Evolutionary conservation across 768 basidiomycete species (phyloP).

Genomic region (Rhizopogon salebrosus): DNA sequence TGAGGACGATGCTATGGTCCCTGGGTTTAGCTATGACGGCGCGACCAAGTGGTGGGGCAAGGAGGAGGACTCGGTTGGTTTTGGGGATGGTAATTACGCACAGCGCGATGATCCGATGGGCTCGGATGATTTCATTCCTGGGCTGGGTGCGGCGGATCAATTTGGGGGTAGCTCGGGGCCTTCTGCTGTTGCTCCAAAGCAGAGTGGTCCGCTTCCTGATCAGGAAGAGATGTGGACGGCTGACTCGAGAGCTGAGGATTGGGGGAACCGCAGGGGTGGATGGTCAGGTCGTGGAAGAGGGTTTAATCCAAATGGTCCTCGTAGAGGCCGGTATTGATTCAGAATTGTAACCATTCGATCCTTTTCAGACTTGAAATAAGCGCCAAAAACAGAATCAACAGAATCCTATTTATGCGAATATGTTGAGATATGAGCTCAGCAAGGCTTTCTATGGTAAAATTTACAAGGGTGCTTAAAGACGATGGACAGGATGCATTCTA

Average conservation of each 20-base stretch:
- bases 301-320: slow-evolving; percentile 17
- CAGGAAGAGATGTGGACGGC: slow-evolving; percentile 50
- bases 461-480: not conserved
- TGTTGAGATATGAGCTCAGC: no score
- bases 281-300: slow-evolving; percentile 32
- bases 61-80: slow-evolving; percentile 34
- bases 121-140: slow-evolving; percentile 63
- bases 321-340: slow-evolving; percentile 22
- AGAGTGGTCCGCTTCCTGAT: slow-evolving; percentile 33
- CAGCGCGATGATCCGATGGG: slow-evolving; percentile 26
- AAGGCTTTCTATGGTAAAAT: not conserved
- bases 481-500: not conserved
- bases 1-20: slow-evolving; percentile 68
- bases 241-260: slow-evolving; percentile 33
- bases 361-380: no score
- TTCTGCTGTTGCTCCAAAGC: slow-evolving; percentile 28
- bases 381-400: no score
- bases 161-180: slow-evolving; percentile 16
- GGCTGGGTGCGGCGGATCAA: slow-evolving; percentile 41
- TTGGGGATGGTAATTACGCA: slow-evolving; percentile 12
- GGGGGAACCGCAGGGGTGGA: slow-evolving; percentile 29
- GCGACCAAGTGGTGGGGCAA: slow-evolving; percentile 38
- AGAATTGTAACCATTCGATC: not conserved
- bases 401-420: no score
- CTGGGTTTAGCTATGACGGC: slow-evolving; percentile 57